Evolutionary conservation across 208 protist species (phyloP).

Genomic region (Spongospora subterranea): DNA sequence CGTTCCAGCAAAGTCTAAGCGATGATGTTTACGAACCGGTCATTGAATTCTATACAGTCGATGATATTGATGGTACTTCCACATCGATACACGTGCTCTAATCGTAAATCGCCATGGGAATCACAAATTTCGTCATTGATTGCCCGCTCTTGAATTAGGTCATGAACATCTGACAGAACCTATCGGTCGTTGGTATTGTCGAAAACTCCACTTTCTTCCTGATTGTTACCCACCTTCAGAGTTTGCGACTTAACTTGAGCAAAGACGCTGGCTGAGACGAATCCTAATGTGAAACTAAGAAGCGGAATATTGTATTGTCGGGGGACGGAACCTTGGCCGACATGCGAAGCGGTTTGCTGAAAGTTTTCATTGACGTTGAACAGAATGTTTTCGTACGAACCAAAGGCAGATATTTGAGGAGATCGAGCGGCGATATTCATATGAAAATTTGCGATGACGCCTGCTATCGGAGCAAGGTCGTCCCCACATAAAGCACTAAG

Average conservation of each 20-base stretch:
- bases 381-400: neutral
- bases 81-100: constrained; percentile 3
- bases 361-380: constrained; percentile 38
- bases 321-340: neutral
- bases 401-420: neutral
- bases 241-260: neutral
- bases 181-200: neutral
- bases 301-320: no score
- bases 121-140: neutral
- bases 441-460: neutral
- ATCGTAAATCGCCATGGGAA: constrained; percentile 36
- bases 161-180: neutral
- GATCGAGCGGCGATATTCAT: neutral
- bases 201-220: neutral
- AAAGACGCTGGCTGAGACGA: neutral
- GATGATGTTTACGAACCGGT: neutral
- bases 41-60: constrained; percentile 26
- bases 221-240: neutral
- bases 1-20: neutral
- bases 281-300: no score
- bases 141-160: neutral
- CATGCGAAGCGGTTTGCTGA: neutral
- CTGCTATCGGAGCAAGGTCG: neutral
- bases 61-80: constrained; percentile 4
- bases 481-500: neutral